Evolutionary conservation across 768 basidiomycete genomes (phyloP).

Genomic region (Tremella fuciformis): DNA sequence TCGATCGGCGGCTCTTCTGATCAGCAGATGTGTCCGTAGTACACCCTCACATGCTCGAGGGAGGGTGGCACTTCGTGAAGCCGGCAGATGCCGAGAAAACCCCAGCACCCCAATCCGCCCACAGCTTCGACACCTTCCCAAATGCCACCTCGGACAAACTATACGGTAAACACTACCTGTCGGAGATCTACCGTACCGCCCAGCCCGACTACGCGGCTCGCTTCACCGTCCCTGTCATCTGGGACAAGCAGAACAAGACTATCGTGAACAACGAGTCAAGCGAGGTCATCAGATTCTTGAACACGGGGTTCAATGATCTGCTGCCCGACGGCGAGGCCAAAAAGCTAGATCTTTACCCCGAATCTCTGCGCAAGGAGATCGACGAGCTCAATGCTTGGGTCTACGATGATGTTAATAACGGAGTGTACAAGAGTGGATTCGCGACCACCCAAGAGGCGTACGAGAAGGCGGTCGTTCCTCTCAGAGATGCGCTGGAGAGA

Average conservation of each 20-base stretch:
- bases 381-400: constrained; percentile 78
- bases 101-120: constrained; percentile 29
- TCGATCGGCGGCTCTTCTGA: not conserved
- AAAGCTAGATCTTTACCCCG: constrained; percentile 71
- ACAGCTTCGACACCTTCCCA: constrained; percentile 54
- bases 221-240: constrained; percentile 58
- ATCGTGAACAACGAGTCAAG: constrained; percentile 90
- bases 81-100: constrained; percentile 58
- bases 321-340: constrained; percentile 61
- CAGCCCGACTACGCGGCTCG: constrained; percentile 67
- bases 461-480: constrained; percentile 65
- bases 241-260: constrained; percentile 82
- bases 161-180: constrained; percentile 66
- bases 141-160: constrained; percentile 74
- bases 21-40: constrained; percentile 69
- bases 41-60: constrained; percentile 76
- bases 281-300: constrained; percentile 93
- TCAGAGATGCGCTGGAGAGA: constrained; percentile 77
- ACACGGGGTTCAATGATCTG: constrained; percentile 70
- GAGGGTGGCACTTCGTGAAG: constrained; percentile 84
- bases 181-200: constrained; percentile 78
- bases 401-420: constrained; percentile 67
- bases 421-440: constrained; percentile 81
- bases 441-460: constrained; percentile 79
- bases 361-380: constrained; percentile 67